Base-by-base conservation (phyloP, 768 basidiomycete genomes). In the Scleroderma bovista region DNA sequence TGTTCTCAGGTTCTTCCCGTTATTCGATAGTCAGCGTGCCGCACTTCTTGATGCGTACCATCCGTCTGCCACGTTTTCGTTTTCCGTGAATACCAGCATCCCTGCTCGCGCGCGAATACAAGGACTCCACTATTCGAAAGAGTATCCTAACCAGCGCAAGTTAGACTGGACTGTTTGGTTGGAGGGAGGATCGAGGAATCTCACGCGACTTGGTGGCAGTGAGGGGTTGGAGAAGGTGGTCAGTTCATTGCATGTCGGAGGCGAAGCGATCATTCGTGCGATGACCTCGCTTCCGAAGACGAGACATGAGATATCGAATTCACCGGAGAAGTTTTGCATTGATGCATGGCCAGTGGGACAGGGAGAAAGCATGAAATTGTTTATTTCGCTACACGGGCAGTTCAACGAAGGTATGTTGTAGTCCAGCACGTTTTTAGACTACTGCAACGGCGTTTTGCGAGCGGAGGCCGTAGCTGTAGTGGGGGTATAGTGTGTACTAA, bases 51-150 rank as follows among this genome's bases (percentile, higher is more conserved):
- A 84, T 41, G 90, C 78, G 17, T 99, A 98, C 64, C 80, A 88
- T 51, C 81, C 88, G 1, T 70, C 78, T 11, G 88, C 94, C n/a
- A 94, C 93, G 8, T 93, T 97, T 64, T 96, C 93, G 1, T 88
- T 85, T 64, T 87, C 86, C 17, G 80, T 81, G 58, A 94, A 93
- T 64, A 94, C 93, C 1, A 64, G 79, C 6, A 87, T 94, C 53
- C 90, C 90, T 4, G 65, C 75, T 7, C 86, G 93, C 15, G 88
- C 90, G 0, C 78, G 88, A 42, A 73, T 88, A 41, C 78, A 84
- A 62, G 85, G 84, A 19, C 75, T 83, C 54, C 83, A 88, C 53
- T 61, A 68, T 6, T 78, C 79, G 6, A 73, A 71, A 36, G 78
- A 78, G 31, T 72, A 92, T 67, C 90, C 93, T 10, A 84, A 94